Base-by-base conservation (phyloP, 1,284 basidiomycete genomes). In the Trichosporon faecale region DNA sequence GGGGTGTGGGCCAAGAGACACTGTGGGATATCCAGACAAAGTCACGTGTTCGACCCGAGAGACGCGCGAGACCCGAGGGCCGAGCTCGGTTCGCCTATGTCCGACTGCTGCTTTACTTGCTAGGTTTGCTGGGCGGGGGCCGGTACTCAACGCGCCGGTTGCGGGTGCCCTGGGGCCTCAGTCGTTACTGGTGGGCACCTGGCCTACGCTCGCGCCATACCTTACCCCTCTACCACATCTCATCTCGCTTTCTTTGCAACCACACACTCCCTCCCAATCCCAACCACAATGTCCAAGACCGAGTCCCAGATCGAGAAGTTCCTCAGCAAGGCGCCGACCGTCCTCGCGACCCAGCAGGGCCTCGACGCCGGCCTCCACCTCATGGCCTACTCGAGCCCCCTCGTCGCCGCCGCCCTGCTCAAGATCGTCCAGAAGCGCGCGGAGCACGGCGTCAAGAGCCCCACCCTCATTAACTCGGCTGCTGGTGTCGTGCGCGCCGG, bases 311-410 rank as follows among this genome's bases (percentile, higher is more conserved):
- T 66, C 65, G 44, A 66, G 25, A 52, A 63, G 33, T 66, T 75
- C 65, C 69, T 83, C 67, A 64, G 73, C 27, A 76, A 76, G 4
- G 70, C 81, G 44, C 69, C 77, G n/a, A 70, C 70, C 46, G 73
- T 78, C 46, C 77, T 77, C 14, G 73, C 75, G 29, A 79, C 78
- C 14, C 73, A 77, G 16, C 73, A 75, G 18, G 83, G 83, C 9
- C 77, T 83, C 57, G 82, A 83, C 69, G 79, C 78, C 29, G 74
- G 78, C 7, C 74, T 84, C 61, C 82, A 81, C 81, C 67, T 80
- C 33, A 73, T 78, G 8, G 80, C 81, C 65, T 84, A 83, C 70
- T 76, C 80, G 0, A 76, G 79, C 1, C 81, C 80, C 4, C 67
- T 82, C 52, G 70, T 79, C 66, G 76, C 81, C 52, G 73, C 79